Evolutionary conservation across 2,329 filamentous ascomycete genomes (phyloP).

Genomic region (Xylariaceae sp.): DNA sequence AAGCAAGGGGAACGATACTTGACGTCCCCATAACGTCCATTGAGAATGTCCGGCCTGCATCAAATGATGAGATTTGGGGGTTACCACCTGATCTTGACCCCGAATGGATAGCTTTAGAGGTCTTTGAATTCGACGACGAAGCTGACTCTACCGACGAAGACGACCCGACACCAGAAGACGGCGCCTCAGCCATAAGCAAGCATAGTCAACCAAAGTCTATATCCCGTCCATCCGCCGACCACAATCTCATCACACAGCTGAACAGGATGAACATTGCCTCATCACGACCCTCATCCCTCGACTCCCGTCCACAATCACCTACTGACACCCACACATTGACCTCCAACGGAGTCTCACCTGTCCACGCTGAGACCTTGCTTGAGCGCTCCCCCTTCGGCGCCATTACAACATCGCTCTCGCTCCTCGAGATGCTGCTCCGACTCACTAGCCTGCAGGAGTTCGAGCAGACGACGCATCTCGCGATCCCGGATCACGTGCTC

Average conservation of each 20-base stretch:
- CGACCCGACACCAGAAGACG: conserved; percentile 9
- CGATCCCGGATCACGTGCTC: conserved; percentile 83
- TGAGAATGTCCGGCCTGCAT: conserved; percentile 14
- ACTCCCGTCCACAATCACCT: conserved; percentile 8
- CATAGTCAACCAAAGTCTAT: neutral
- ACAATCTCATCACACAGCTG: conserved; percentile 26
- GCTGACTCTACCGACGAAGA: conserved; percentile 10
- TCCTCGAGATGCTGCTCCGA: conserved; percentile 84
- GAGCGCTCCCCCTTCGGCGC: conserved; percentile 45
- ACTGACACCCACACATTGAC: too few relatives aligned
- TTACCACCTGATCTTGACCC: conserved; percentile 75
- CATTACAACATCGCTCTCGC: conserved; percentile 59
- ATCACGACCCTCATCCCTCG: conserved; percentile 18
- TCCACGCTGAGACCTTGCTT: conserved; percentile 24
- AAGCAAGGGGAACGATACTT: conserved; percentile 6
- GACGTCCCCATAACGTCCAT: conserved; percentile 2
- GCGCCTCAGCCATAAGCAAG: neutral
- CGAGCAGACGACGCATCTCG: conserved; percentile 82
- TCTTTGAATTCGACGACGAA: conserved; percentile 59
- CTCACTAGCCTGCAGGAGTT: conserved; percentile 87
- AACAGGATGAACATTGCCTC: conserved; percentile 41
- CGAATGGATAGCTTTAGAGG: conserved; percentile 89
- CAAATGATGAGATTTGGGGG: conserved; percentile 36
- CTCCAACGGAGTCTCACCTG: conserved; percentile 20
- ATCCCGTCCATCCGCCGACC: conserved; percentile 14